Base-by-base conservation (phyloP, 257 asterid genomes). In the Solanum corneliomulleri region DNA sequence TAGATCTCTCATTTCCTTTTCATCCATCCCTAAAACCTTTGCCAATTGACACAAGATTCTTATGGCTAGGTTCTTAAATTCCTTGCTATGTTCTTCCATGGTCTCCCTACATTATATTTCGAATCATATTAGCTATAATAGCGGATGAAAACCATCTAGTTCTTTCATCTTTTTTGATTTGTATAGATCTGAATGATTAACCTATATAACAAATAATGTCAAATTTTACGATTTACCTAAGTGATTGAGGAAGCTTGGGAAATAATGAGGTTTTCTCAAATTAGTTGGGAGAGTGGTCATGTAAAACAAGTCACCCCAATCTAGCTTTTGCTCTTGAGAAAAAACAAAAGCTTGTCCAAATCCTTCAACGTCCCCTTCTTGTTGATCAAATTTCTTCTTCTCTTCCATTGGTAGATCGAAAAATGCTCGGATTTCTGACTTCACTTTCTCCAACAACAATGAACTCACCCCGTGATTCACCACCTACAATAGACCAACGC, bases 11-110 rank as follows among this genome's bases (percentile, higher is more conserved):
- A 92, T 87, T 87, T 93, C 94, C 16, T 56, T 88, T 7, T 86
- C 88, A 6, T 91, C 90, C 87, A 93, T 93, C 82, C 75, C 86
- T 45, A 93, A 58, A 18, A 90, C 92, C 89, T 89, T 90, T 23
- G 89, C 92, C 92, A 93, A 86, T 81, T 89, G 86, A 33, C 88
- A 85, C 23, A 92, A 31, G 35, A 93, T 76, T 12, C 45, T 86
- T 71, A 83, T 64, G 58, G 93, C 91, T 39, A 93, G 71, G 58
- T 85, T 87, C 84, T 88, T 90, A 72, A 88, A 78, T 87, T 91
- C 93, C 18, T 15, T 25, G 12, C 90, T 87, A 90, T 93, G 90
- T 29, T 76, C 82, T 47, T 89, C 92, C 87, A 91, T 16, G 45
- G 62, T 83, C 60, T 91, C 91, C 83, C 95, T 92, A 86, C 87